Base-by-base conservation (phyloP, 352 stramenopile species). In the Aphanomyces stellatus region DNA sequence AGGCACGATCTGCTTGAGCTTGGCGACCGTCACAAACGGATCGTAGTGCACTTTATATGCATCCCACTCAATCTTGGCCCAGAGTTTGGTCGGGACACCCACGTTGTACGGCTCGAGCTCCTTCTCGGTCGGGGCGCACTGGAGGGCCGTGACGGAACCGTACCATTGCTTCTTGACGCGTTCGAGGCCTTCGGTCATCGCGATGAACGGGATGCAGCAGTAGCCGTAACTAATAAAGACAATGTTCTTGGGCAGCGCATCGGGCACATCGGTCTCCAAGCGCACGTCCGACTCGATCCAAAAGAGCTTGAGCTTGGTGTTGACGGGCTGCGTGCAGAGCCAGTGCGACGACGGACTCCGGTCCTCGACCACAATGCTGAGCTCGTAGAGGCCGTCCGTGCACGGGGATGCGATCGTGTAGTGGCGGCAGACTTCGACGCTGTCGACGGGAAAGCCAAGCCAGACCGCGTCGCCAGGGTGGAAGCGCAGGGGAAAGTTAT, bases 401-500 rank as follows among this genome's bases (percentile, higher is more conserved):
- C 49, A 25, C 27, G 27, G 49, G 33, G 49, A 56, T 25, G 37
- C 25, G 5, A 65, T 53, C 11, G 57, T n/a, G n/a, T n/a, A n/a
- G n/a, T n/a, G 31, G 53, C 51, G 33, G 5, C 2, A 3, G 4
- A 25, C 57, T 8, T 25, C 4, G 43, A 34, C 30, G 25, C 53
- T 17, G 27, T 27, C 41, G n/a, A n/a, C n/a, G n/a, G n/a, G n/a
- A 5, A 24, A 24, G 25, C 57, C 57, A 7, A 65, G 34, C 2
- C 51, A 19, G n/a, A 65, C 53, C 27, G 30, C 42, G 43, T 65
- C 57, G 27, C 57, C 57, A 22, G 57, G 22, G 17, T 65, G 57
- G 30, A 51, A 65, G 13, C 57, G 33, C 4, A 65, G 57, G 2
- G 57, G 57, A 41, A 65, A 65, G 43, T 65, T 35, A 37, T 34